phyloP scores from a whole-genome alignment of 164 flowering plant species.

The Tetracentron sinense region DNA sequence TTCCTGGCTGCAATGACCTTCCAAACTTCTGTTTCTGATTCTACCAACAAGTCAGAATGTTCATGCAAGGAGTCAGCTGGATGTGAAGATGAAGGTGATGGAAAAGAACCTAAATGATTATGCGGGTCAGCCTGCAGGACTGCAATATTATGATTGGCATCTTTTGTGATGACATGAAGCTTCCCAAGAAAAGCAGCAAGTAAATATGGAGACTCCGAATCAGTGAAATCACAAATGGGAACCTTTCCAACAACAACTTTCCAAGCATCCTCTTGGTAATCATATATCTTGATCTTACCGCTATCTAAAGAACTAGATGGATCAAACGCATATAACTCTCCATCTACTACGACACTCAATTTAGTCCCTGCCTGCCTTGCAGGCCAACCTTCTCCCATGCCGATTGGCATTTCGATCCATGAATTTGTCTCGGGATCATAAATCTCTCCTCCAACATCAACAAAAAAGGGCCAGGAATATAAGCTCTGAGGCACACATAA shows the following conservation, averaged over 20 bases:
- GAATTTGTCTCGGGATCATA: conserved; percentile 71
- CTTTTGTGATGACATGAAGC: conserved; percentile 81
- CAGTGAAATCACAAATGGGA: conserved; percentile 57
- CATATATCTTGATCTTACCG: conserved; percentile 75
- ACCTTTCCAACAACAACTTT: conserved; percentile 65
- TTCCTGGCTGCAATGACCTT: conserved; percentile 39
- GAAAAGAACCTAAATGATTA: conserved; percentile 17
- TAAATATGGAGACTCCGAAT: conserved; percentile 76
- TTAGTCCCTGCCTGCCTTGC: conserved; percentile 91
- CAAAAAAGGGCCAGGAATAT: conserved; percentile 86
- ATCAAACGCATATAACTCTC: conserved; percentile 78
- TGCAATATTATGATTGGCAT: conserved; percentile 37
- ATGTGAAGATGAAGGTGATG: conserved; percentile 24
- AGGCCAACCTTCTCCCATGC: conserved; percentile 99
- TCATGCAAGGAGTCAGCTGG: conserved; percentile 15
- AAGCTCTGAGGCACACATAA: conserved; percentile 83
- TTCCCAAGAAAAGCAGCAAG: conserved; percentile 75
- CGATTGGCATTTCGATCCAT: conserved; percentile 88
- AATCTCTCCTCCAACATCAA: conserved; percentile 88
- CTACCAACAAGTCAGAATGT: conserved; percentile 15
- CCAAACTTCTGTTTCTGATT: conserved; percentile 39
- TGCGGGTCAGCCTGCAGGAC: conserved; percentile 48
- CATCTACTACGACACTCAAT: conserved; percentile 74
- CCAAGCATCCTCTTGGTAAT: conserved; percentile 74
- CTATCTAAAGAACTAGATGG: conserved; percentile 71